Percentiles rank a stretch among this genome's conserved stretches.
These are phyloP conservation scores for Galerina sulciceps DNA, from an alignment of 768 basidiomycete species.

Conservation along the genomic window DNA sequence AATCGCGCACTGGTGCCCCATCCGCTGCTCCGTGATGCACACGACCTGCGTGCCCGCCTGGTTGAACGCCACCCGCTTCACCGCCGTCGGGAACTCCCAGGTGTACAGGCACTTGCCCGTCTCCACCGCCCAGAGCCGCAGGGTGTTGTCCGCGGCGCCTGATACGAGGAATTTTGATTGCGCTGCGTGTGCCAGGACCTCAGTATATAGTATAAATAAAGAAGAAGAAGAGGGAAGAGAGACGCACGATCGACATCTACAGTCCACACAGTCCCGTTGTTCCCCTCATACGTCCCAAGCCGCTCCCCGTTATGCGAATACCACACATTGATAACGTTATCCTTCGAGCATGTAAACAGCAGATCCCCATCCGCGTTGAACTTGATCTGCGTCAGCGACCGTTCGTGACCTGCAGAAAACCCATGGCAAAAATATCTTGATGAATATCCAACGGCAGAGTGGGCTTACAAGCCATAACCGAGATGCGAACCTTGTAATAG, in stretches of 20 bases:
- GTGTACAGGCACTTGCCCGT: conserved; percentile 91
- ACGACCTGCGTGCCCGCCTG: conserved; percentile 84
- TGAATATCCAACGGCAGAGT: not conserved
- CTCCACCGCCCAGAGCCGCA: conserved; percentile 88
- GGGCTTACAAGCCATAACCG: not conserved
- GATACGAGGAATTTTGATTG: conserved; percentile 87
- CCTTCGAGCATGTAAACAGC: conserved; percentile 95
- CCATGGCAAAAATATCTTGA: conserved; percentile 15
- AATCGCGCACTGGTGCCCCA: conserved; percentile 91
- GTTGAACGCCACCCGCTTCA: conserved; percentile 94
- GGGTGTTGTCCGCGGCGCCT: conserved; percentile 92
- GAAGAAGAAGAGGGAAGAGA: not conserved
- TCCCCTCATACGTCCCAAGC: conserved; percentile 93
- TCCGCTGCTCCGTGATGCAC: conserved; percentile 96
- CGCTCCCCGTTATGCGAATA: conserved; percentile 97
- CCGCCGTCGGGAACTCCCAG: conserved; percentile 98
- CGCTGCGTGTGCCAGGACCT: conserved; percentile 40
- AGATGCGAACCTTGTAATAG: conserved; percentile 62
- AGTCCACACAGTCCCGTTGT: conserved; percentile 97
- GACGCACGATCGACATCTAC: conserved; percentile 92
- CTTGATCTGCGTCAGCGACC: conserved; percentile 96
- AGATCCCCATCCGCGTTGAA: conserved; percentile 97
- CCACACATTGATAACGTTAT: conserved; percentile 95
- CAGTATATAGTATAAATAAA: not conserved
- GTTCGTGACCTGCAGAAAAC: conserved; percentile 80